phyloP scores from a whole-genome alignment of 805 yeast species.

The Yarrowia sp. region DNA sequence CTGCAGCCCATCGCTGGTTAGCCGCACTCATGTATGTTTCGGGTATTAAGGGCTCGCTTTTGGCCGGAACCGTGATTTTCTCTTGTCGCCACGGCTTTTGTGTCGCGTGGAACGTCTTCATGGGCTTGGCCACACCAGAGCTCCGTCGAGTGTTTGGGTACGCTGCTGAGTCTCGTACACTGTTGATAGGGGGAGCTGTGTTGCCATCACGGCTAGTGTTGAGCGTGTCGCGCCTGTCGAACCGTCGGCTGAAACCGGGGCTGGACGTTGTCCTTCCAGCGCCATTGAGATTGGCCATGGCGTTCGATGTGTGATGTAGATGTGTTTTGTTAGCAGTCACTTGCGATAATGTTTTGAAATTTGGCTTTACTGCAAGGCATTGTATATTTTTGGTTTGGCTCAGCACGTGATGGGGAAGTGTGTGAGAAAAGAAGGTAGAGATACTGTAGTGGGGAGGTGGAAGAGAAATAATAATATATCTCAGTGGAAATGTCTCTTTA shows the following conservation, averaged over 20 bases:
- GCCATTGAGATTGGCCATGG: conserved; percentile 24
- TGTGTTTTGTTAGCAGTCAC: background rate
- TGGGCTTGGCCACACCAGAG: conserved; percentile 2
- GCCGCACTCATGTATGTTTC: conserved; percentile 63
- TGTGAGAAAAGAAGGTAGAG: no score
- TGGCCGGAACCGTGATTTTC: background rate
- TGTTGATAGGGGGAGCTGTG: conserved; percentile 16
- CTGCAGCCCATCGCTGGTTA: conserved; percentile 65
- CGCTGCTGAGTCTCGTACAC: background rate
- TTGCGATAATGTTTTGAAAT: conserved; percentile 22
- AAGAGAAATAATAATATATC: no score
- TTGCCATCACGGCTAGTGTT: background rate
- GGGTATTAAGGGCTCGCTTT: conserved; percentile 48
- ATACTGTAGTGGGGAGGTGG: no score
- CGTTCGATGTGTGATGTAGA: background rate
- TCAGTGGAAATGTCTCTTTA: no score
- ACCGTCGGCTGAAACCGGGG: conserved; percentile 9
- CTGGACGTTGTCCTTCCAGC: conserved; percentile 9
- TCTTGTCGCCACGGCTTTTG: conserved; percentile 18
- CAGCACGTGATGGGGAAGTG: conserved; percentile 3
- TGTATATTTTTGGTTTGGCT: conserved; percentile 18
- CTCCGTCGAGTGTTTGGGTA: background rate
- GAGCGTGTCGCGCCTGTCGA: conserved; percentile 1
- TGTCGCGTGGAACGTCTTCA: conserved; percentile 9
- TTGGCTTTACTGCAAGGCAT: conserved; percentile 15